phyloP scores from a whole-genome alignment of 805 yeast species.

The Priceomyces fermenticarens region DNA sequence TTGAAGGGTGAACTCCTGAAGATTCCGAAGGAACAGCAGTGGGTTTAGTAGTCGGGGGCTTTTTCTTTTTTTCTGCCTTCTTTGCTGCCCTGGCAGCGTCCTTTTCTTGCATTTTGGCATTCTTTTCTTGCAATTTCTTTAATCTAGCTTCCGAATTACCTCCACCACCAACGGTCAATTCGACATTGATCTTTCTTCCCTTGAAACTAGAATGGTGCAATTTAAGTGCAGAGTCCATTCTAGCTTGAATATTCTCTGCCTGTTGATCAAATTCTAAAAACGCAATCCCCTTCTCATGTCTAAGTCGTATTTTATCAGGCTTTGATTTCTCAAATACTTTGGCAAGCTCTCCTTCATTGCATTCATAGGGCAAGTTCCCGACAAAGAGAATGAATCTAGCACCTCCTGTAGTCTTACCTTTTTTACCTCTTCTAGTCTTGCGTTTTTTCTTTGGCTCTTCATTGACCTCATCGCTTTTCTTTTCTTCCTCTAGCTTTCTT shows the following conservation, averaged over 20 bases:
- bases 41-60: neutral
- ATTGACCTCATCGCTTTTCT: constrained; percentile 8
- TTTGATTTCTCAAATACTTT: constrained; percentile 70
- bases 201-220: constrained; percentile 74
- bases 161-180: constrained; percentile 97
- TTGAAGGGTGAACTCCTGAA: constrained; percentile 56
- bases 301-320: constrained; percentile 74
- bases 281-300: constrained; percentile 88
- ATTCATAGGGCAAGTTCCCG: constrained; percentile 82
- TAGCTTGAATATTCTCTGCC: constrained; percentile 61
- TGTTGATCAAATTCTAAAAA: constrained; percentile 75
- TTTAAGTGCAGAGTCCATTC: constrained; percentile 80
- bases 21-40: neutral
- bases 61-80: constrained; percentile 38
- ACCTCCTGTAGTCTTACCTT: constrained; percentile 54
- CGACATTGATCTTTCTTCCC: constrained; percentile 85
- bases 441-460: constrained; percentile 56
- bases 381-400: constrained; percentile 81
- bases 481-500: constrained; percentile 11
- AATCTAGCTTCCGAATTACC: constrained; percentile 74
- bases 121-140: constrained; percentile 72
- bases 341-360: constrained; percentile 57
- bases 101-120: constrained; percentile 58
- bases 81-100: constrained; percentile 51
- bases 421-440: constrained; percentile 76